A percentile compares a stretch with the other conserved stretches of the same genome.
phyloP scores from a whole-genome alignment of 2,329 filamentous ascomycete genomes.

The Lachnellula hyalina region DNA sequence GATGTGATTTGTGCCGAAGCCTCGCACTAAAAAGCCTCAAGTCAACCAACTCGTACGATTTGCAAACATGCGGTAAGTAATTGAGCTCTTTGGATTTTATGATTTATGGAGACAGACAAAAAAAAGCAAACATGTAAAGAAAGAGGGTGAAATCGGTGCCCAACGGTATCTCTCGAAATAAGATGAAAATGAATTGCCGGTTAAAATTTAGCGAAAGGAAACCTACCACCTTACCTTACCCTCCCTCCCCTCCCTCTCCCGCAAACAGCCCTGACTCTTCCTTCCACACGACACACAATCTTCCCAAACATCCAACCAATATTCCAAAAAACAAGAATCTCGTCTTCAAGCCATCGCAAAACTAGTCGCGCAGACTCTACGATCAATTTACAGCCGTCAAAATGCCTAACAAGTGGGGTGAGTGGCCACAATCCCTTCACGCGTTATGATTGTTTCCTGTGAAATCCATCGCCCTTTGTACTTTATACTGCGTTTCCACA shows the following conservation, averaged over 20 bases:
- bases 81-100: no score
- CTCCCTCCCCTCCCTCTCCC: neutral
- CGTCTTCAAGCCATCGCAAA: neutral
- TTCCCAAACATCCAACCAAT: neutral
- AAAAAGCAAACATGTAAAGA: no score
- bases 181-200: no score
- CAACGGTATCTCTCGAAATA: no score
- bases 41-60: no score
- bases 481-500: constrained; percentile 1
- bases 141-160: no score
- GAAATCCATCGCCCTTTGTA: constrained; percentile 1
- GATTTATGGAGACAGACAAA: no score
- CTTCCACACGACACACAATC: neutral
- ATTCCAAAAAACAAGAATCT: neutral
- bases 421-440: constrained; percentile 21
- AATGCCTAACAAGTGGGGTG: constrained; percentile 33
- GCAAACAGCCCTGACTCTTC: neutral
- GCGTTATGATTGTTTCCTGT: constrained; percentile 11
- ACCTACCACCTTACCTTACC: no score
- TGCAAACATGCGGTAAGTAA: no score
- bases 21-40: no score
- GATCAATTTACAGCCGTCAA: constrained; percentile 9
- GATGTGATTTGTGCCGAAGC: neutral
- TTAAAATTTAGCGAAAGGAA: neutral
- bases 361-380: neutral